A percentile compares a stretch with the other conserved stretches of the same genome.
Conservation (phyloP, 2,329 filamentous ascomycete species). For the Stagonosporopsis chrysanthemi region DNA sequence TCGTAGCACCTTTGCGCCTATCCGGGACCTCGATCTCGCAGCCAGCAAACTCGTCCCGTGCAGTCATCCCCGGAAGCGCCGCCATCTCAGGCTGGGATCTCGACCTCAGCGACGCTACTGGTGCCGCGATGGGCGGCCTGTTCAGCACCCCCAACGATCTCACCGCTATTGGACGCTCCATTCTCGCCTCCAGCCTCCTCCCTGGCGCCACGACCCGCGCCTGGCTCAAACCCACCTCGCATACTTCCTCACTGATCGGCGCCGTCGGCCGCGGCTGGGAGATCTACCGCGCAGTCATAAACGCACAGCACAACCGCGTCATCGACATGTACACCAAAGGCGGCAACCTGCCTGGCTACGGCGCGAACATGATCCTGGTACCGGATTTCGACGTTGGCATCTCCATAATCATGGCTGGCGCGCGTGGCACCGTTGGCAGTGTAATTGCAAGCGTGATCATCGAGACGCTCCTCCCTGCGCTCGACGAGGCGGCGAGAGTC, state of each 20-base stretch:
- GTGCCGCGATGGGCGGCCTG: conserved; percentile 37
- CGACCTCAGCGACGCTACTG: conserved; percentile 6
- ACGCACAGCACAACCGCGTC: conserved; percentile 15
- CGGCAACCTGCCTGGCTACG: conserved; percentile 53
- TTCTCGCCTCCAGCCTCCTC: conserved; percentile 50
- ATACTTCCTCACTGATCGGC: conserved; percentile 45
- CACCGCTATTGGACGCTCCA: conserved; percentile 49
- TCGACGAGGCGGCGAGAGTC: conserved; percentile 36
- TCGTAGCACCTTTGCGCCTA: conserved; percentile 56
- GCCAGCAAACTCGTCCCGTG: conserved; percentile 15
- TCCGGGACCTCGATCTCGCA: conserved; percentile 49
- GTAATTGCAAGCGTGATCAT: conserved; percentile 16
- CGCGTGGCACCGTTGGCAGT: neutral
- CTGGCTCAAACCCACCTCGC: conserved; percentile 53
- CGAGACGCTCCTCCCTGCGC: conserved; percentile 25
- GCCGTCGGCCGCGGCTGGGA: conserved; percentile 51
- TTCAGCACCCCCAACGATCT: conserved; percentile 50
- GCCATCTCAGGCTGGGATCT: conserved; percentile 9
- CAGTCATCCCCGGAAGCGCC: conserved; percentile 18
- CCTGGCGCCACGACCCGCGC: conserved; percentile 42
- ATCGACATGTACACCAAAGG: conserved; percentile 54
- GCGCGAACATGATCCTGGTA: conserved; percentile 50
- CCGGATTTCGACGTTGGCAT: conserved; percentile 56
- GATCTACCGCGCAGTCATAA: conserved; percentile 41
- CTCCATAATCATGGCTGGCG: conserved; percentile 47